A percentile compares a stretch with the other conserved stretches of the same genome.
Conservation (phyloP, 106 monocot genomes). For the Cymbidium sinense region DNA sequence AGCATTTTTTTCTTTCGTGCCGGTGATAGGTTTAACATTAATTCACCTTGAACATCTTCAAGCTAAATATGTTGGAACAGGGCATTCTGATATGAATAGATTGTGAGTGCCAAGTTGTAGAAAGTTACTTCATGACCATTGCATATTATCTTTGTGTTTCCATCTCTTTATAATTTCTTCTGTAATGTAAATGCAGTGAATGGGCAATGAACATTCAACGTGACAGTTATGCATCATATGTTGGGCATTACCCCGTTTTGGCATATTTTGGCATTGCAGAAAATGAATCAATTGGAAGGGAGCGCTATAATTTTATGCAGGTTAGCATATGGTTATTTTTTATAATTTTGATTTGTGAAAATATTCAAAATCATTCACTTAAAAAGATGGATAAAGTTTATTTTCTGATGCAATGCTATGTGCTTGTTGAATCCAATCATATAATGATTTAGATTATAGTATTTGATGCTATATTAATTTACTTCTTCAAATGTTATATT, state of each 20-base stretch:
- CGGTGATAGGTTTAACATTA: constrained; percentile 81
- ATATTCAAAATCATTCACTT: neutral
- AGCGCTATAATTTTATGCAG: constrained; percentile 93
- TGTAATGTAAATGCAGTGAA: constrained; percentile 8
- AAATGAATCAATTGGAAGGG: constrained; percentile 89
- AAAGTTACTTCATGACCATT: neutral
- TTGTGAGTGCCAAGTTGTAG: constrained; percentile 34
- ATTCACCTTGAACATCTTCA: constrained; percentile 95
- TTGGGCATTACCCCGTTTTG: constrained; percentile 69
- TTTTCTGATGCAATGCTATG: neutral
- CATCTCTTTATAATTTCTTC: neutral
- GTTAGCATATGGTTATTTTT: constrained; percentile 7
- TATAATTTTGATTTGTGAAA: neutral
- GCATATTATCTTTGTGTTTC: neutral
- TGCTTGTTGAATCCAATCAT: neutral
- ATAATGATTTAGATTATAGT: neutral
- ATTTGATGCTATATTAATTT: neutral
- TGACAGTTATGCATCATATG: constrained; percentile 59
- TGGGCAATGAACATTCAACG: neutral
- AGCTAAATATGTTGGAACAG: constrained; percentile 88
- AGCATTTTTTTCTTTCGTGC: constrained; percentile 25
- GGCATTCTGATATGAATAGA: constrained; percentile 71
- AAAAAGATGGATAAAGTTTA: neutral
- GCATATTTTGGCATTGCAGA: constrained; percentile 77
- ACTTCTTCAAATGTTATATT: neutral